These are phyloP conservation scores for Colletotrichum paranaense DNA, from an alignment of 2,329 filamentous ascomycete genomes.

Conservation along the genomic window DNA sequence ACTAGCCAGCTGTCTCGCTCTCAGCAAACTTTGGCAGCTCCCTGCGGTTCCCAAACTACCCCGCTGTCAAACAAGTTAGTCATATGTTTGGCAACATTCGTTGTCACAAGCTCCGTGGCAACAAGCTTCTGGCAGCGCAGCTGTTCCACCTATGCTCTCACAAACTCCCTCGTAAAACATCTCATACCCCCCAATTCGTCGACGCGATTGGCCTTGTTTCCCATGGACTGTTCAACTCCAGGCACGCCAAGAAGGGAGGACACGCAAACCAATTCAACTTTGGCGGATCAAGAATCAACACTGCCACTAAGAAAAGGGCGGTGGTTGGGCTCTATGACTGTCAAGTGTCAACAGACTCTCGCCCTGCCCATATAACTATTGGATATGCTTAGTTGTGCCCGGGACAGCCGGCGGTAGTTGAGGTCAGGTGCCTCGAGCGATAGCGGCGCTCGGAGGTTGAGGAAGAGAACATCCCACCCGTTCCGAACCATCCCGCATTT, in stretches of 20 bases:
- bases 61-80: background rate
- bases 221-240: background rate
- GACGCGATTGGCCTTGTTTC: background rate
- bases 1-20: background rate
- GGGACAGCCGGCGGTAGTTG: background rate
- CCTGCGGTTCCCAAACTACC: background rate
- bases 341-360: background rate
- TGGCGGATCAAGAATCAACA: background rate
- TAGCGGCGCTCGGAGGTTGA: background rate
- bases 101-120: background rate
- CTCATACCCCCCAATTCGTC: background rate
- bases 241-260: background rate
- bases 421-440: background rate
- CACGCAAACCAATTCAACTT: background rate
- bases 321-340: background rate
- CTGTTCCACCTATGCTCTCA: background rate
- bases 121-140: background rate
- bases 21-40: background rate
- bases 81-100: background rate
- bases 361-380: background rate
- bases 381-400: background rate
- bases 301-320: background rate
- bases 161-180: background rate
- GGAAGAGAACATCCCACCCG: constrained; percentile 7
- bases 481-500: constrained; percentile 17